Evolutionary conservation across 768 basidiomycete species (phyloP).

Genomic region (Amanita subjunquillea): DNA sequence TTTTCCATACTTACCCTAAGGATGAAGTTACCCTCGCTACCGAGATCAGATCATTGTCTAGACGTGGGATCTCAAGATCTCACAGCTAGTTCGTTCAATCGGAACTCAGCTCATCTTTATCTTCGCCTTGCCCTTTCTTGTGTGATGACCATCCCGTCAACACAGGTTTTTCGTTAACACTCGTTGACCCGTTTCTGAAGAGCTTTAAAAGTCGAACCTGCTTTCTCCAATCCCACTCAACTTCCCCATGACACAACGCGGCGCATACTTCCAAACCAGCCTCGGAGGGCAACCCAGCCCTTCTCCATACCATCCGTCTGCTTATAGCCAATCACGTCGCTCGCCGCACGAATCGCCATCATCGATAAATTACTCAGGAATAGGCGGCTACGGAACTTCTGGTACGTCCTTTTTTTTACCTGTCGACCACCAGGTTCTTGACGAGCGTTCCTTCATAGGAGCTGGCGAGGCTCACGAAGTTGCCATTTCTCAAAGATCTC

Average conservation of each 20-base stretch:
- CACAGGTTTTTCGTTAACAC: conserved; percentile 4
- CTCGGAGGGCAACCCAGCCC: neutral
- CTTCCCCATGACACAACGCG: conserved; percentile 2
- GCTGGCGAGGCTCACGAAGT: neutral
- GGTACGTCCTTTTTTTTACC: neutral
- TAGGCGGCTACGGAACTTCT: conserved; percentile 1
- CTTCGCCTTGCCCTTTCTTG: neutral
- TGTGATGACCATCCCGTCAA: neutral
- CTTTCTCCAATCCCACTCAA: neutral
- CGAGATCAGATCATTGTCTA: neutral
- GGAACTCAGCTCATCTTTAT: neutral
- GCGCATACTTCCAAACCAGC: conserved; percentile 2
- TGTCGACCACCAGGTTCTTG: neutral
- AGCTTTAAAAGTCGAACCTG: conserved; percentile 1
- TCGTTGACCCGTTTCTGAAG: neutral
- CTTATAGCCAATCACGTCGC: neutral
- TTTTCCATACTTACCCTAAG: neutral
- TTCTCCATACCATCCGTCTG: neutral
- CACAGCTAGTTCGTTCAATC: conserved; percentile 3
- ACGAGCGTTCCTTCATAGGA: neutral
- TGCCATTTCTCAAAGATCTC: conserved; percentile 3
- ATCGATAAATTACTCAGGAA: conserved; percentile 1
- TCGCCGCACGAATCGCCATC: neutral
- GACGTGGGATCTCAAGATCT: conserved; percentile 5
- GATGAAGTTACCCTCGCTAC: conserved; percentile 4